Percentiles rank a stretch among this genome's conserved stretches.
Evolutionary conservation across 305 asterid genomes (phyloP).

Genomic region (Solanum hybrid): DNA sequence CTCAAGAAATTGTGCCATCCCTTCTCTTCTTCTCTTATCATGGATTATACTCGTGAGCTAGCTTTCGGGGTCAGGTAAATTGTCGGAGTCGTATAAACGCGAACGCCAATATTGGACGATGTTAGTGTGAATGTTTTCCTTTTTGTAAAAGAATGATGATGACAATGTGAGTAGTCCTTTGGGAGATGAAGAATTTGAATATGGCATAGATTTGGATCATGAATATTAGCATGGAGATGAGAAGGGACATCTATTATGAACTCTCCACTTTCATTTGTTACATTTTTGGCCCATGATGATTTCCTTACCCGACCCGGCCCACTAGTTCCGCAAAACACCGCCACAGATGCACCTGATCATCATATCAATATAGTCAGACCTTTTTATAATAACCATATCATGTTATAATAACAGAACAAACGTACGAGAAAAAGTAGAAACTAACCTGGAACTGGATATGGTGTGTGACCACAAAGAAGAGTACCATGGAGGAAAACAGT

Average conservation of each 20-base stretch:
- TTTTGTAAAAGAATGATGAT: conserved; percentile 13
- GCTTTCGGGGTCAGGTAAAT: neutral
- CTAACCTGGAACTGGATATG: neutral
- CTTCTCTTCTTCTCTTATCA: neutral
- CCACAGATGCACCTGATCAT: conserved; percentile 56
- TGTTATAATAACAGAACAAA: neutral
- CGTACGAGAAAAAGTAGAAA: neutral
- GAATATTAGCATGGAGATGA: conserved; percentile 64
- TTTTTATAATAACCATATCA: neutral
- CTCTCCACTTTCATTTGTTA: conserved; percentile 53
- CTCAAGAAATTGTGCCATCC: neutral
- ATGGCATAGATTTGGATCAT: conserved; percentile 39
- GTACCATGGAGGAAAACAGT: conserved; percentile 53
- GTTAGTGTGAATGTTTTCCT: conserved; percentile 24
- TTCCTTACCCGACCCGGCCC: conserved; percentile 15
- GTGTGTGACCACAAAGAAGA: conserved; percentile 31
- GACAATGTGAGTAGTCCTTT: conserved; percentile 23
- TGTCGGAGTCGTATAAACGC: conserved; percentile 31
- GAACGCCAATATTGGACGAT: conserved; percentile 42
- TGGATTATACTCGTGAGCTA: neutral
- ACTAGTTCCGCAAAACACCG: conserved; percentile 39
- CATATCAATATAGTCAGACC: neutral
- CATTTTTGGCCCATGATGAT: conserved; percentile 33
- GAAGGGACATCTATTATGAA: conserved; percentile 74
- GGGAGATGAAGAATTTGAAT: conserved; percentile 46